Evolutionary conservation across 2,329 filamentous ascomycete species (phyloP).

Genomic region (Thielaviopsis euricoi): DNA sequence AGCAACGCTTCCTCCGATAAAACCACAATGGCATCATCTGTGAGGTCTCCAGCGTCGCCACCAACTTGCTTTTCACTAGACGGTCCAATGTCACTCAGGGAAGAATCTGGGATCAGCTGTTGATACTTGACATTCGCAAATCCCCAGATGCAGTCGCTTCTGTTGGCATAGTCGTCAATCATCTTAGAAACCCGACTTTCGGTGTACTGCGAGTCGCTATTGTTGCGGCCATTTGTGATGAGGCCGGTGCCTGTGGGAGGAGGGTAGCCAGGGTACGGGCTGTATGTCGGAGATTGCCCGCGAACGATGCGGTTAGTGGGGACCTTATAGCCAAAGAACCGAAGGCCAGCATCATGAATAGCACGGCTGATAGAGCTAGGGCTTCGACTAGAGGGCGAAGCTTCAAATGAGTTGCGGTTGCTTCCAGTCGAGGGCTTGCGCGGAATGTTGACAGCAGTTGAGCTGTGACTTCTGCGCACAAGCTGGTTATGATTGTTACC

Average conservation of each 20-base stretch:
- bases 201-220: conserved; percentile 46
- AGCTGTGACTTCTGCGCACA: conserved; percentile 14
- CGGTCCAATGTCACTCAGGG: conserved; percentile 34
- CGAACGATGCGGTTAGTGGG: conserved; percentile 44
- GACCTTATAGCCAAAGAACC: conserved; percentile 56
- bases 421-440: conserved; percentile 50
- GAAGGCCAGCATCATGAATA: conserved; percentile 74
- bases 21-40: conserved; percentile 67
- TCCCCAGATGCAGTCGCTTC: conserved; percentile 90
- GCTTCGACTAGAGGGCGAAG: conserved; percentile 20
- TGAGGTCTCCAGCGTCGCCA: conserved; percentile 46
- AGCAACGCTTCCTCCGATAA: conserved; percentile 91
- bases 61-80: conserved; percentile 30
- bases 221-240: conserved; percentile 48
- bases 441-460: conserved; percentile 49
- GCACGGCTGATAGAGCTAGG: conserved; percentile 84
- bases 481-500: conserved; percentile 29
- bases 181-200: conserved; percentile 61
- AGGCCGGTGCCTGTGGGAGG: conserved; percentile 44
- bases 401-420: conserved; percentile 7
- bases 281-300: conserved; percentile 58
- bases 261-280: conserved; percentile 51
- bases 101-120: conserved; percentile 71
- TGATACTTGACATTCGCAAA: conserved; percentile 98
- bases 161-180: conserved; percentile 81